Evolutionary conservation across 163 green algal species (phyloP).

Genomic region (Coccomyxa subellipsoidea): DNA sequence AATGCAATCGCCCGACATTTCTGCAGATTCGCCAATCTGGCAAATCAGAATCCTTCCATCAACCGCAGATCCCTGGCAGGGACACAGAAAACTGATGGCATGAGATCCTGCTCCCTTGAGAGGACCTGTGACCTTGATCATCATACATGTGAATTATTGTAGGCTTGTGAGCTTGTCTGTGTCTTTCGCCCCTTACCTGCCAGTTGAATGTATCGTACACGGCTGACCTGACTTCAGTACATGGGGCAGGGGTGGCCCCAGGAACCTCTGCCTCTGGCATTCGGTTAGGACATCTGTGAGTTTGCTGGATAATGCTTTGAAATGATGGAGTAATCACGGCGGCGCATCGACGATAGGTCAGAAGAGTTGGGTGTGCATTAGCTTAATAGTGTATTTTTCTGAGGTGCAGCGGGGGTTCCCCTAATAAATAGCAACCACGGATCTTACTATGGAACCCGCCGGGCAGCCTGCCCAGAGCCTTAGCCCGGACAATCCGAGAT

Average conservation of each 20-base stretch:
- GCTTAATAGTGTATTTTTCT: background rate
- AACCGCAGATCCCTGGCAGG: too few relatives aligned
- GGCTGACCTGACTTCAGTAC: background rate
- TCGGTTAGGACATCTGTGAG: background rate
- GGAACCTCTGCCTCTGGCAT: background rate
- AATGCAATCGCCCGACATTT: too few relatives aligned
- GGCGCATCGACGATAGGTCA: background rate
- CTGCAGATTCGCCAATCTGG: too few relatives aligned
- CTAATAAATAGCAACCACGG: background rate
- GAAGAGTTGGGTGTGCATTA: background rate
- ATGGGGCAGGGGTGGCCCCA: background rate
- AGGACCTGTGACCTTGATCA: too few relatives aligned
- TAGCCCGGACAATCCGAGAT: background rate
- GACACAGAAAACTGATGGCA: too few relatives aligned
- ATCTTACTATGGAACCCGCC: slow-evolving; percentile 3
- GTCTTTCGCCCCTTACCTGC: too few relatives aligned
- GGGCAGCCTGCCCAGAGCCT: slow-evolving; percentile 8
- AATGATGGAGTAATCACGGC: background rate
- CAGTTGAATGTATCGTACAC: too few relatives aligned
- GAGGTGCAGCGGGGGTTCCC: background rate
- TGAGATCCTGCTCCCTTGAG: too few relatives aligned
- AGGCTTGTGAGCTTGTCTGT: too few relatives aligned
- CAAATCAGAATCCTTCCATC: too few relatives aligned
- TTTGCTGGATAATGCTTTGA: background rate
- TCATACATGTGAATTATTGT: too few relatives aligned